Evolutionary conservation across 2,329 filamentous ascomycete species (phyloP), one percentile per base, ranked within the genome.

Genomic region (Penicillium brasilianum): DNA sequence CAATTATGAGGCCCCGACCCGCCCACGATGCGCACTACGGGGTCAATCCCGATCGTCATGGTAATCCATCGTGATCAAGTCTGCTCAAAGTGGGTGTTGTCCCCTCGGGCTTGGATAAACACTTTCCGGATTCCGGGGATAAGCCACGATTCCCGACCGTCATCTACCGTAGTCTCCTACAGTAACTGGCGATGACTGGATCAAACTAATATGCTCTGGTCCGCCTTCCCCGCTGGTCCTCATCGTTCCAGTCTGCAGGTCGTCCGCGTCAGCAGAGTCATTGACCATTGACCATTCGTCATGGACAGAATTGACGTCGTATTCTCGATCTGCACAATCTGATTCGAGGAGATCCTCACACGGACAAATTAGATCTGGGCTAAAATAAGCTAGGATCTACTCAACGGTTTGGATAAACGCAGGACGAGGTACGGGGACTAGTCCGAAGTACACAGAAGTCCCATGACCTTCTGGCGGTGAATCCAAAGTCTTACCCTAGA

Each of bases 401-500:
- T 34, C 28, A 34, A 20, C 30, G 10, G 16, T 34, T 32, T 4
- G 9, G 20, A 16, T 14, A 46, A 46, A 25, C 22, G 43, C 43
- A 28, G 37, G 7, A 18, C 37, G n/a, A 9, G n/a, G 37, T 28
- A 28, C 25, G n/a, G n/a, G n/a, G n/a, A n/a, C n/a, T n/a, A 28
- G 25, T 28, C 25, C 25, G n/a, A 41, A 13, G 16, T 41, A 6
- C 10, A 41, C n/a, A 18, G 7, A 18, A 20, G 34, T 53, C 34
- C 50, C 50, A 53, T 53, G 50, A 53, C 50, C 50, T 37, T 20
- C 50, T 22, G 48, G 10, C 30, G 39, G 6, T 51, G 25, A 51
- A n/a, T 16, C 13, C 25, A 28, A 49, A 14, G 8, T 43, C 39
- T 1, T 20, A 20, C 5, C 16, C 44, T 5, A 7, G 43, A 28